Percentiles rank a stretch among this genome's conserved stretches.
phyloP scores from a whole-genome alignment of 306 rosid genomes.

The Abrus pulchellus region DNA sequence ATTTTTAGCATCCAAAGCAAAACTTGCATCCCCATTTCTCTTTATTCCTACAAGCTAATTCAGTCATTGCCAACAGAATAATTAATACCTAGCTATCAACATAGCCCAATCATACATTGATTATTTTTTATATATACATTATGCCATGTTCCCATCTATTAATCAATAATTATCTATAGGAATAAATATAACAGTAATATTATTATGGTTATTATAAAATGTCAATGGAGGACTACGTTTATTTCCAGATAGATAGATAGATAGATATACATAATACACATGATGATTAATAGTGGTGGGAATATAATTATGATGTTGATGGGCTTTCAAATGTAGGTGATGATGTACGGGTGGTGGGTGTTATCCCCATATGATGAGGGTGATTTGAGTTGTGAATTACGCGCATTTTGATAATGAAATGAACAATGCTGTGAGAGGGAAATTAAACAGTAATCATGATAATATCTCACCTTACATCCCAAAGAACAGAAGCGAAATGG shows the following conservation, averaged over 20 bases:
- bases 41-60: conserved; percentile 80
- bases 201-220: conserved; percentile 9
- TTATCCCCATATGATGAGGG: conserved; percentile 52
- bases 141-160: conserved; percentile 41
- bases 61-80: conserved; percentile 41
- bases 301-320: conserved; percentile 58
- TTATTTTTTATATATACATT: conserved; percentile 5
- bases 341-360: conserved; percentile 76
- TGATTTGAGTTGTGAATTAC: conserved; percentile 56
- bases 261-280: not conserved
- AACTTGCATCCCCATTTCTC: conserved; percentile 84
- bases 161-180: conserved; percentile 15
- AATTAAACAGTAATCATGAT: not conserved
- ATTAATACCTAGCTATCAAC: not conserved
- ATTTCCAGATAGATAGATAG: not conserved
- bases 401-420: conserved; percentile 56
- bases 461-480: conserved; percentile 88
- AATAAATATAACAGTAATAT: not conserved
- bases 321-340: conserved; percentile 65
- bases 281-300: conserved; percentile 37
- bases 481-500: conserved; percentile 90
- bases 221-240: conserved; percentile 32
- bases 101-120: conserved; percentile 17
- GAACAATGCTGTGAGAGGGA: conserved; percentile 32
- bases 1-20: conserved; percentile 65